Conservation (phyloP, 139 green algal species). For the Coccomyxa sp. region DNA sequence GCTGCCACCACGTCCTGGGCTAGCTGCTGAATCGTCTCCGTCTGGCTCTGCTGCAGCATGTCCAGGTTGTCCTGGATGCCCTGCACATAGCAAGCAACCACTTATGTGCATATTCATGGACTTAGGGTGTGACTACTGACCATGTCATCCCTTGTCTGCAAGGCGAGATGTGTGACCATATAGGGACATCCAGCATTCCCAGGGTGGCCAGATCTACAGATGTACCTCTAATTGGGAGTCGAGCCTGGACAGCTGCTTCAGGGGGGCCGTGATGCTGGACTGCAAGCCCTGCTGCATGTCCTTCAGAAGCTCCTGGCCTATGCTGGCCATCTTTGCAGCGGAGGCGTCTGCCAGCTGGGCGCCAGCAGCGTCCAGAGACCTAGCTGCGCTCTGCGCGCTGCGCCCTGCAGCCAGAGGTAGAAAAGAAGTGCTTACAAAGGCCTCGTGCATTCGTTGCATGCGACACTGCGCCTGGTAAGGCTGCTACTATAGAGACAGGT, state of each 20-base stretch:
- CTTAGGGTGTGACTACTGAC: no score
- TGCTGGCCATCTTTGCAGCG: not conserved
- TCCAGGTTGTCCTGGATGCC: conserved; percentile 24
- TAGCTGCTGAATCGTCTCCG: conserved; percentile 5
- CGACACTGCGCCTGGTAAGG: no score
- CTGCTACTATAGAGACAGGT: no score
- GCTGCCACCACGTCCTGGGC: conserved; percentile 9
- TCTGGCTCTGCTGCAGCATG: conserved; percentile 23
- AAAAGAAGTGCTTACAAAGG: no score
- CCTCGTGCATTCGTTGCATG: no score
- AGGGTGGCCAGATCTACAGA: not conserved
- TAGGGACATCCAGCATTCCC: no score
- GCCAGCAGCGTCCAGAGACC: not conserved
- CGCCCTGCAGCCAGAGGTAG: no score
- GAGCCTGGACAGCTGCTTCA: conserved; percentile 16
- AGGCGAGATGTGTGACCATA: no score
- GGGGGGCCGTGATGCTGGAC: conserved; percentile 2
- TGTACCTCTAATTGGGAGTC: conserved; percentile 21
- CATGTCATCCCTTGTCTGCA: no score
- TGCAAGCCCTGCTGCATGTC: conserved; percentile 8
- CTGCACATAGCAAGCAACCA: conserved; percentile 2
- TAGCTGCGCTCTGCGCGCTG: conserved; percentile 4
- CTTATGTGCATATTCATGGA: not conserved
- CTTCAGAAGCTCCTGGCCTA: not conserved
- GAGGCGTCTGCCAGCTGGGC: not conserved